Conservation (phyloP, 164 flowering plant genomes). For the Annona cherimola region DNA sequence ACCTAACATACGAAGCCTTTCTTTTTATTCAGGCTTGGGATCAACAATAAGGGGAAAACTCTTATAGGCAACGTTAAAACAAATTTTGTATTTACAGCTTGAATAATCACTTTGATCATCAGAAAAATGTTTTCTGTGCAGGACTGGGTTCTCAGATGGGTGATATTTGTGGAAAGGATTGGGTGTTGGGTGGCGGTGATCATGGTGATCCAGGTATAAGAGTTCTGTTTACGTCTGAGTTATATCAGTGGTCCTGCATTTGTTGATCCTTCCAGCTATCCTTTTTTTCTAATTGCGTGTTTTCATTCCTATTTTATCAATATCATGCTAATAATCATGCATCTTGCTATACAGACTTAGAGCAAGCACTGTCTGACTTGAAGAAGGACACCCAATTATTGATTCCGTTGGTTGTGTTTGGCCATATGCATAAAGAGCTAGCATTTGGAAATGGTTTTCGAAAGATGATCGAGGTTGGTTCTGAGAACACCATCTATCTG, state of each 20-base stretch:
- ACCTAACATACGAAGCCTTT: too few species aligned
- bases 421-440: conserved; percentile 91
- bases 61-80: too few species aligned
- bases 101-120: background rate
- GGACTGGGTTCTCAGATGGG: conserved; percentile 67
- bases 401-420: conserved; percentile 74
- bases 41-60: too few species aligned
- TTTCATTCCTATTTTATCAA: background rate
- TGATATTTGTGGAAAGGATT: conserved; percentile 85
- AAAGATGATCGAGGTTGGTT: conserved; percentile 60
- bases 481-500: conserved; percentile 52
- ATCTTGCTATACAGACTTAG: conserved; percentile 58
- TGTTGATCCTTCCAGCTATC: background rate
- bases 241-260: too few species aligned
- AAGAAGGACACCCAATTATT: conserved; percentile 37
- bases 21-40: too few species aligned
- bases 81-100: background rate
- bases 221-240: background rate
- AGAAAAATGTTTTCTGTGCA: conserved; percentile 7
- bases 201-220: conserved; percentile 91
- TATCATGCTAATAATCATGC: background rate
- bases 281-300: background rate
- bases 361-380: conserved; percentile 50
- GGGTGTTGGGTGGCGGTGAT: conserved; percentile 69
- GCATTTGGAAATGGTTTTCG: conserved; percentile 54